Evolutionary conservation across 371 early-diverging fungal genomes (phyloP).

Genomic region (Nematocida ausubeli): DNA sequence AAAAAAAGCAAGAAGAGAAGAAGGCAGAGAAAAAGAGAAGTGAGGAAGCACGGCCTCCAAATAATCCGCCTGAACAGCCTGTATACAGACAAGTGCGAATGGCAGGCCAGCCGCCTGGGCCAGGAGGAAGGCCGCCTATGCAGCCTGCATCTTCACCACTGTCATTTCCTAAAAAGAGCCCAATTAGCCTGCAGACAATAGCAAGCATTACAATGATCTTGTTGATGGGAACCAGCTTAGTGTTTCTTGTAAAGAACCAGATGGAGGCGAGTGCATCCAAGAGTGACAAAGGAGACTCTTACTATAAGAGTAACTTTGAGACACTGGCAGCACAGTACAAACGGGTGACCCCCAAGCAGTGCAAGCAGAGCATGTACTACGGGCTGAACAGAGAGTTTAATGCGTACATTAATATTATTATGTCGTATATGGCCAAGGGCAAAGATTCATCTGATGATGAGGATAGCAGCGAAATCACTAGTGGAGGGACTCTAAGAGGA

Average conservation of each 20-base stretch:
- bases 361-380: conserved; percentile 10
- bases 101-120: too few relatives aligned
- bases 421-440: conserved; percentile 4
- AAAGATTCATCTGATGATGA: conserved; percentile 13
- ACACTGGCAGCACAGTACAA: not conserved
- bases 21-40: not conserved
- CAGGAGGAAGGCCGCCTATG: not conserved
- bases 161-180: not conserved
- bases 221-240: not conserved
- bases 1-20: not conserved
- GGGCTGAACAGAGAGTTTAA: conserved; percentile 40
- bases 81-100: too few relatives aligned
- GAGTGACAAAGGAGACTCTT: not conserved
- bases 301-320: conserved; percentile 5
- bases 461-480: too few relatives aligned
- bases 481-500: not conserved
- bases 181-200: conserved; percentile 1
- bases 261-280: not conserved
- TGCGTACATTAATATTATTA: conserved; percentile 1
- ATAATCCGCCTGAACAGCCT: too few relatives aligned
- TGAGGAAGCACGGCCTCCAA: too few relatives aligned
- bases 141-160: not conserved
- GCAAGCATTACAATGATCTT: not conserved
- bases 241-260: not conserved
- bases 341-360: conserved; percentile 23